Evolutionary conservation across 768 basidiomycete species (phyloP), one percentile per base, ranked within the genome.

Genomic region (Wakefieldia striispora): DNA sequence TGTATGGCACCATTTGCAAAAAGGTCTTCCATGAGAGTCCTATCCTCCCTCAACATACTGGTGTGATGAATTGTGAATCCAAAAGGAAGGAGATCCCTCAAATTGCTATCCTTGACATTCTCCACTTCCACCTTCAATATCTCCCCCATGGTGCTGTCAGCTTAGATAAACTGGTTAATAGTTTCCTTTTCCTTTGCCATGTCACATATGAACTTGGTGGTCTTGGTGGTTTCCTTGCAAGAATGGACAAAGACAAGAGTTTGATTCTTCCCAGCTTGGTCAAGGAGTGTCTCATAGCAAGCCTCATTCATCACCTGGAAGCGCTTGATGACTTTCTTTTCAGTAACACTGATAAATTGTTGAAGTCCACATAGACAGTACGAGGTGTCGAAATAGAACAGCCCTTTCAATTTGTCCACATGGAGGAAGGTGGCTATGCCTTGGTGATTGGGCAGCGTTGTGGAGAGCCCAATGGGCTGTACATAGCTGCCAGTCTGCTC

Each of bases 261-360:
- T 65, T 95, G 94, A 53, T 95, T 91, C 74, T 91, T 92, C 42
- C 82, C 80, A 7, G 83, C 82, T 60, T 98, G 92, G 56, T 97
- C 94, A 20, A 98, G 81, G 3, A 97, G 88, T 73, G 98, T 99
- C 69, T 98, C 95, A 74, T 99, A 99, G 70, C 95, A 95, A 19
- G 98, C 94, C 65, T 98, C 95, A 69, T 99, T 99, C 80, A 91
- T 95, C 54, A 97, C 84, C 66, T 97, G 95, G 64, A 95, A 93
- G 6, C 97, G 84, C 68, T 95, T 97, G 78, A 98, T 97, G 0
- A 97, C 97, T 69, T 97, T 98, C 79, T 97, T 98, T 76, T 98
- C 97, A 1, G 95, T 97, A 50, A 99, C 84, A 36, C 97, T 97
- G 51, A 98, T 84, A 70, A 98, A 97, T 62, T 97, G 91, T 61